Evolutionary conservation across 2,329 filamentous ascomycete species (phyloP).

Genomic region (Neonectria magnoliae): DNA sequence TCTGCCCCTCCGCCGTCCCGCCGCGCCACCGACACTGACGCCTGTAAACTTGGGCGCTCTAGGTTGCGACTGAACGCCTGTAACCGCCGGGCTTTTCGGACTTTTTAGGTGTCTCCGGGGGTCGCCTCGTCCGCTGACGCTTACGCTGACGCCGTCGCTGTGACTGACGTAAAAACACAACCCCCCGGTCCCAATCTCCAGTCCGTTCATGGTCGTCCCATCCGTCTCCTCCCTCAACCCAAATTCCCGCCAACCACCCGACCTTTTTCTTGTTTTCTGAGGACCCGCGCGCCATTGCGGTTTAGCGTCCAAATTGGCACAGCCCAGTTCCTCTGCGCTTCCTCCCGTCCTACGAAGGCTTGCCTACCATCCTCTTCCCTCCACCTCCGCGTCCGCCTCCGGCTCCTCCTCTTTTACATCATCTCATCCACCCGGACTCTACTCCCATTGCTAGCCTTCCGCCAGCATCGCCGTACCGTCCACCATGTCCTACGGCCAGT

Average conservation of each 20-base stretch:
- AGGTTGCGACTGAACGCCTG: not conserved
- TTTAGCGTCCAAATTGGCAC: constrained; percentile 14
- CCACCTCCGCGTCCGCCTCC: constrained; percentile 18
- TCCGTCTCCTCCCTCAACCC: constrained; percentile 8
- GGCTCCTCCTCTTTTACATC: constrained; percentile 26
- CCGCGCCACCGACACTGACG: constrained; percentile 4
- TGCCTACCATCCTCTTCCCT: constrained; percentile 12
- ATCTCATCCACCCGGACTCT: constrained; percentile 28
- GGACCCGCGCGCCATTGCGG: constrained; percentile 20
- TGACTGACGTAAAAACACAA: constrained; percentile 1
- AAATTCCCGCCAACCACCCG: constrained; percentile 21
- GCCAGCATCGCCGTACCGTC: constrained; percentile 29
- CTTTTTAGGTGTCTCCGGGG: not conserved
- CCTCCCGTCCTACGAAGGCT: not conserved
- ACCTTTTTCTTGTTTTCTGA: not conserved
- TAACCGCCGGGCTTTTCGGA: not conserved
- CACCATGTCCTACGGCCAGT: constrained; percentile 70
- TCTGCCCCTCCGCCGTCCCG: constrained; percentile 23
- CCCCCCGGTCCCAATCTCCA: constrained; percentile 9
- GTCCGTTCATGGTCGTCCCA: constrained; percentile 13
- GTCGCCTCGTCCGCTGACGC: not conserved
- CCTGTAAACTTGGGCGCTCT: constrained; percentile 5
- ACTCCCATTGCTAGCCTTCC: constrained; percentile 33
- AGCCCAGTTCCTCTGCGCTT: constrained; percentile 15
- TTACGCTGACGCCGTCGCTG: not conserved